phyloP scores from a whole-genome alignment of 2,329 filamentous ascomycete species.

The Stylonectria norvegica region DNA sequence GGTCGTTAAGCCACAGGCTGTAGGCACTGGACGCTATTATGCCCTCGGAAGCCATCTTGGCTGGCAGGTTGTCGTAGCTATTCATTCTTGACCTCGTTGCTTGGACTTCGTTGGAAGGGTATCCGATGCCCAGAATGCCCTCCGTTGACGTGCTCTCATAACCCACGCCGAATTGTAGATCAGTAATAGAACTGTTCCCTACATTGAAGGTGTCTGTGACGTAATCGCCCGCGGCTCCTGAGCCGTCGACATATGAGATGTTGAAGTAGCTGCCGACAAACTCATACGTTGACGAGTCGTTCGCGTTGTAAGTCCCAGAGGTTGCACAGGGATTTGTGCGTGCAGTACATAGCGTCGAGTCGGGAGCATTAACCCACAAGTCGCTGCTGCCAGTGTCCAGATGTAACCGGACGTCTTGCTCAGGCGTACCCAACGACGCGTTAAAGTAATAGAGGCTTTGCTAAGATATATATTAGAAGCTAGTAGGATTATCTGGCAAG shows the following conservation, averaged over 20 bases:
- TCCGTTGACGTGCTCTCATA: constrained; percentile 59
- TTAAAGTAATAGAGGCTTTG: constrained; percentile 64
- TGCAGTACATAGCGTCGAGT: constrained; percentile 57
- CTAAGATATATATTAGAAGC: constrained; percentile 29
- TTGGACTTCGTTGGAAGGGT: constrained; percentile 73
- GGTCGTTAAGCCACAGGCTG: constrained; percentile 72
- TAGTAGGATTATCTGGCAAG: no score
- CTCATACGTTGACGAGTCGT: constrained; percentile 70
- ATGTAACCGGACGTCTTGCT: constrained; percentile 55
- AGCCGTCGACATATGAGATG: constrained; percentile 83
- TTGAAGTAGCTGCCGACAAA: constrained; percentile 77
- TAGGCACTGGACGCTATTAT: constrained; percentile 65
- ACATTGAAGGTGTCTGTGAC: constrained; percentile 68
- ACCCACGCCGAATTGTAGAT: constrained; percentile 71
- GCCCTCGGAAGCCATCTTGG: constrained; percentile 58
- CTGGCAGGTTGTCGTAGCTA: constrained; percentile 67
- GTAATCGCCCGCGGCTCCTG: constrained; percentile 74
- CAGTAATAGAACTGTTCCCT: constrained; percentile 48
- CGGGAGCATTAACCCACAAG: constrained; percentile 65
- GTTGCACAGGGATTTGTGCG: constrained; percentile 50
- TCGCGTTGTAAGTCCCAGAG: constrained; percentile 66
- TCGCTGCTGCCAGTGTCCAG: constrained; percentile 69
- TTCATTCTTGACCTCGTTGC: constrained; percentile 52
- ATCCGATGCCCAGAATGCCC: constrained; percentile 84
- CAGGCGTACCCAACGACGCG: constrained; percentile 59